Evolutionary conservation across 2,329 filamentous ascomycete species (phyloP).

Genomic region (Botrytis tulipae): DNA sequence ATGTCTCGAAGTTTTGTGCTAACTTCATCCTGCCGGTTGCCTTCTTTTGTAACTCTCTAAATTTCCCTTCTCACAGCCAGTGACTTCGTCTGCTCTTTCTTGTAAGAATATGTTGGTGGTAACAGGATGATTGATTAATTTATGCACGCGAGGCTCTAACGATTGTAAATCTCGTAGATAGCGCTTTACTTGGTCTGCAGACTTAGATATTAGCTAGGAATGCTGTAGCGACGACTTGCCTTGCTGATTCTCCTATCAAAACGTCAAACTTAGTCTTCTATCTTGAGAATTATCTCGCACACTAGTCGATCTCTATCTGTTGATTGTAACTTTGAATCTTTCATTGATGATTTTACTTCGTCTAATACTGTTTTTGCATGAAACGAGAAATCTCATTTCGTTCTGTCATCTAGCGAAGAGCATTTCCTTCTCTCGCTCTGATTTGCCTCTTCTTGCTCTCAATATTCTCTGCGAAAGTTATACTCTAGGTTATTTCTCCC

Average conservation of each 20-base stretch:
- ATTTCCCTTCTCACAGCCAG: not conserved
- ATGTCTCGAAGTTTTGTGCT: not conserved
- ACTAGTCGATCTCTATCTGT: too few relatives aligned
- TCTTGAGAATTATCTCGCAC: not conserved
- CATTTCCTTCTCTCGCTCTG: not conserved
- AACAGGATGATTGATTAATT: not conserved
- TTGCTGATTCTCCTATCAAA: not conserved
- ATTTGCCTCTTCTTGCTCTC: not conserved
- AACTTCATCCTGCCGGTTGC: not conserved
- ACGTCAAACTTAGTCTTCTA: not conserved
- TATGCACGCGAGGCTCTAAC: not conserved
- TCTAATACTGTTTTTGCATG: not conserved
- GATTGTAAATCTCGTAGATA: accelerated
- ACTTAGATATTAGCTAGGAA: not conserved
- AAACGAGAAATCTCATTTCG: not conserved
- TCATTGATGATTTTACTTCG: not conserved
- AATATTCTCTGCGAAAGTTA: not conserved
- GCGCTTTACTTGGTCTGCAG: not conserved
- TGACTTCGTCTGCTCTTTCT: accelerated
- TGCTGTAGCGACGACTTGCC: not conserved
- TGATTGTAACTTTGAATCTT: accelerated
- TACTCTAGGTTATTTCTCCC: accelerated
- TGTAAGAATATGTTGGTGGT: not conserved
- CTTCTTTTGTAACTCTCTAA: not conserved
- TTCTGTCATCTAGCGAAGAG: not conserved